Evolutionary conservation across 441 rosid species (phyloP), one percentile per base, ranked within the genome.

Genomic region (Gossypium aridum): DNA sequence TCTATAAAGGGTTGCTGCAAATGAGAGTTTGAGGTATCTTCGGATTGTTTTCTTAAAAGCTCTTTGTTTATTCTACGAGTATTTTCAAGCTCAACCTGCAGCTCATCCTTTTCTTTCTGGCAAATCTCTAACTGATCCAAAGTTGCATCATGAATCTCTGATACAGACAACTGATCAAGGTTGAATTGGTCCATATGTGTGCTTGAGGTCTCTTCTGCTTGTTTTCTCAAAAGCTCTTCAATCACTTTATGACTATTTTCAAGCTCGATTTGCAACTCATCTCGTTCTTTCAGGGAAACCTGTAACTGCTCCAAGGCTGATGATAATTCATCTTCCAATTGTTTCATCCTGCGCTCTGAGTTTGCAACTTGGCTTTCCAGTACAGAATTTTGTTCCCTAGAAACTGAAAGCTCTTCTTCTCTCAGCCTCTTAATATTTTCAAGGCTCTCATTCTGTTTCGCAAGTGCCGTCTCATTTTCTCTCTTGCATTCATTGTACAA

Each of bases 51-150:
- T 28, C 61, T 78, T 66, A 82, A 68, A 70, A 86, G 80, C 78
- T 91, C 87, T 39, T 89, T 82, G 51, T 84, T 81, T 55, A 84
- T 82, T 70, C 81, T 81, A 3, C 80, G 78, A 14, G 89, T 85
- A 67, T 78, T 80, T 71, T 83, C 87, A 74, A 80, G 83, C 84
- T 86, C 82, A 39, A 79, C 68, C 71, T 79, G 78, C 70, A 87
- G 75, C 55, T 81, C 78, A 65, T 84, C 84, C 60, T 84, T 74
- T 62, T 86, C 87, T 77, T 78, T 74, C 75, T 80, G 83, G 81
- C 79, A 85, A 74, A 61, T 77, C 49, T 71, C 80, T 72, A 68
- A 49, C 43, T 49, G 72, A 7, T 75, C 64, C 68, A 71, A 26
- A 49, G 87, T 83, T 77, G 88, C 87, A 73, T 77, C 81, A 64